Conservation (phyloP, 2,329 filamentous ascomycete genomes). For the Exophiala sp. region DNA sequence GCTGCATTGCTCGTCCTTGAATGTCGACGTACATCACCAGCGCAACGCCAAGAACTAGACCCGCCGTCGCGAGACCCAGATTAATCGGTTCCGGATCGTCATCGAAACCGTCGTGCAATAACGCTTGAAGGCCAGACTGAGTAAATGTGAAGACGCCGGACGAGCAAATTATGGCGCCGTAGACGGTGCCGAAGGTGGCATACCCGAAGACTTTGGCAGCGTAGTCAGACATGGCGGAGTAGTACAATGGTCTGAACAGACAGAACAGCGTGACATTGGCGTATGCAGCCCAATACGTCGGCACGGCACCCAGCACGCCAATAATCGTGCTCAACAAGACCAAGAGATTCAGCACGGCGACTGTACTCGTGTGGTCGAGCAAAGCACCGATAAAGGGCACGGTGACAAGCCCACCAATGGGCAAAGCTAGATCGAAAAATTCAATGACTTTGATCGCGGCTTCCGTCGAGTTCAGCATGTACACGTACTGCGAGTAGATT, state of each 20-base stretch:
- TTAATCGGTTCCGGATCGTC: constrained; percentile 78
- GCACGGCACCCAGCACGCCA: constrained; percentile 71
- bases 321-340: constrained; percentile 70
- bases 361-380: constrained; percentile 73
- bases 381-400: constrained; percentile 81
- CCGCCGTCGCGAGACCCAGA: constrained; percentile 59
- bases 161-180: constrained; percentile 83
- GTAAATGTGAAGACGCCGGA: constrained; percentile 79
- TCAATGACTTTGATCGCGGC: constrained; percentile 69
- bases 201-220: constrained; percentile 90
- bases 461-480: constrained; percentile 62
- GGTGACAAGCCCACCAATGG: constrained; percentile 73
- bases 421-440: constrained; percentile 80
- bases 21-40: constrained; percentile 66
- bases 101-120: constrained; percentile 69
- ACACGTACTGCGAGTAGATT: constrained; percentile 74
- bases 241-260: constrained; percentile 82
- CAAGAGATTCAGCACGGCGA: constrained; percentile 65
- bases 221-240: constrained; percentile 87
- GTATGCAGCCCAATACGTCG: constrained; percentile 67
- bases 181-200: constrained; percentile 84
- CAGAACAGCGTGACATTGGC: constrained; percentile 79
- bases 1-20: constrained; percentile 38
- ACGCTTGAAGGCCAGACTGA: constrained; percentile 72
- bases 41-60: constrained; percentile 60